Evolutionary conservation across 371 early-diverging fungal species (phyloP).

Genomic region (Capniomyces stellatus): DNA sequence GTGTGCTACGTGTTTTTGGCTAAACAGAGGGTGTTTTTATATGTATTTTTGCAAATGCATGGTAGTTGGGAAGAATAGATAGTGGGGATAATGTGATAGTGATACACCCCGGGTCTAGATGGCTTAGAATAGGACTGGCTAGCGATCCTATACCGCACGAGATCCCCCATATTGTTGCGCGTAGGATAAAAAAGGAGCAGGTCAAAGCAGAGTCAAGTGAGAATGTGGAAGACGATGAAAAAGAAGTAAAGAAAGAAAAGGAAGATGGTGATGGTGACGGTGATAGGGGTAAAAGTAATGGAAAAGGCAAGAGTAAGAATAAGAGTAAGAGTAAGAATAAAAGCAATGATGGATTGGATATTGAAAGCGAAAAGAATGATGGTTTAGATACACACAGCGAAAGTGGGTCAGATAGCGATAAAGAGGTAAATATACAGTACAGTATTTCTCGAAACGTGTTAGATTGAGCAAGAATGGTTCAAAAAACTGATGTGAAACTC

Average conservation of each 20-base stretch:
- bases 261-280: slow-evolving; percentile 4
- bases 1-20: too few species aligned
- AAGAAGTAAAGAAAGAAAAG: neutral
- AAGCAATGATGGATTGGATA: neutral
- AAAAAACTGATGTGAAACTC: too few species aligned
- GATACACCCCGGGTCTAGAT: slow-evolving; percentile 72
- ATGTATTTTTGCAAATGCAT: neutral
- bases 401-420: too few species aligned
- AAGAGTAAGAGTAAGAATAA: slow-evolving; percentile 12
- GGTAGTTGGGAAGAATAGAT: neutral
- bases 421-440: too few species aligned
- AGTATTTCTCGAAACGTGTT: too few species aligned
- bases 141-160: slow-evolving; percentile 61
- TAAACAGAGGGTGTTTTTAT: too few species aligned
- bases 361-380: neutral
- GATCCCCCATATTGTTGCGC: slow-evolving; percentile 64
- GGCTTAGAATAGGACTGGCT: slow-evolving; percentile 56
- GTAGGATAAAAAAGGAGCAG: slow-evolving; percentile 18
- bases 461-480: too few species aligned
- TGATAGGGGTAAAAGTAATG: slow-evolving; percentile 4
- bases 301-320: slow-evolving; percentile 13
- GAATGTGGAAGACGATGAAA: slow-evolving; percentile 5
- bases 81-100: slow-evolving; percentile 41
- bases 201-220: neutral
- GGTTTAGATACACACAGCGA: too few species aligned